phyloP scores from a whole-genome alignment of 495 filamentous ascomycete genomes.

The Hypoxylon intermedium region DNA sequence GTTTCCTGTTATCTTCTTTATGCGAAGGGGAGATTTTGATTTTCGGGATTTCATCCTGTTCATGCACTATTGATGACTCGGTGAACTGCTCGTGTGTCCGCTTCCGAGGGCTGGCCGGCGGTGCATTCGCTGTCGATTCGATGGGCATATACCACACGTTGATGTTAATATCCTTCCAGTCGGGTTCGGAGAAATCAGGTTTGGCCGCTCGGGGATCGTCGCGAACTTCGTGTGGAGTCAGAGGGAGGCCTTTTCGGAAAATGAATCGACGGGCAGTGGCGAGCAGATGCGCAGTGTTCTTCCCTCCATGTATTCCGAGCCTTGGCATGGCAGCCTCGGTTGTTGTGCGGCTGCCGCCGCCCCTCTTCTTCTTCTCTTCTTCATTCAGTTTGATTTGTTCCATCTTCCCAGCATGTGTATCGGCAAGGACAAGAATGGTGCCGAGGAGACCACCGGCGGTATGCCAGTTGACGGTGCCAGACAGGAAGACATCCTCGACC shows the following conservation, averaged over 20 bases:
- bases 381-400: constrained; percentile 31
- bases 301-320: constrained; percentile 76
- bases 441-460: constrained; percentile 83
- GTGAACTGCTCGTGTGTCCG: constrained; percentile 66
- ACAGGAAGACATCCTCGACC: constrained; percentile 78
- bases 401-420: constrained; percentile 53
- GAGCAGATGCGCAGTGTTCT: constrained; percentile 78
- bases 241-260: constrained; percentile 81
- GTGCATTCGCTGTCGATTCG: constrained; percentile 36
- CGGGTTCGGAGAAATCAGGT: constrained; percentile 52
- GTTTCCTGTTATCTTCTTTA: constrained; percentile 52
- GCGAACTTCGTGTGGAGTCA: constrained; percentile 70
- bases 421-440: constrained; percentile 81
- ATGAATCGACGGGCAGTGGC: constrained; percentile 86
- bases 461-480: constrained; percentile 76
- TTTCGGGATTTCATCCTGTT: too few relatives aligned
- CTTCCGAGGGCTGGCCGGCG: constrained; percentile 56
- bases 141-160: constrained; percentile 83
- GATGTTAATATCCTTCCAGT: constrained; percentile 76
- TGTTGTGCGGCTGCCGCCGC: constrained; percentile 26
- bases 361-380: constrained; percentile 42
- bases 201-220: constrained; percentile 42
- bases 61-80: constrained; percentile 16
- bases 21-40: too few relatives aligned
- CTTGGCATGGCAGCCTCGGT: constrained; percentile 30